A percentile compares a stretch with the other conserved stretches of the same genome.
Conservation (phyloP, 306 rosid species). For the Quillaja saponaria region DNA sequence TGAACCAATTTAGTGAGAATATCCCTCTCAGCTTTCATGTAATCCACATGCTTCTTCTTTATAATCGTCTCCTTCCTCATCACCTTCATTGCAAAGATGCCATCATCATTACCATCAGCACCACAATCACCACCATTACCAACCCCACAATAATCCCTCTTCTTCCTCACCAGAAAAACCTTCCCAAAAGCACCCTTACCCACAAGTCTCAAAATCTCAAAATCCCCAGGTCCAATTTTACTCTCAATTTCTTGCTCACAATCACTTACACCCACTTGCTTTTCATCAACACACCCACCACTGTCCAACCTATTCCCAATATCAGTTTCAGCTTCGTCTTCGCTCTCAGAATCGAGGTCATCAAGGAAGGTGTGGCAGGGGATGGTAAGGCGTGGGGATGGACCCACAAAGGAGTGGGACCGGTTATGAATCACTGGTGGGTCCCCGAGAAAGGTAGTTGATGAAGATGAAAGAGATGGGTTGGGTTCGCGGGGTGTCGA, state of each 20-base stretch:
- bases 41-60: constrained; percentile 87
- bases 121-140: neutral
- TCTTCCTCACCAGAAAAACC: constrained; percentile 76
- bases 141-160: constrained; percentile 16
- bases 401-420: constrained; percentile 96
- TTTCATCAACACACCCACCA: neutral
- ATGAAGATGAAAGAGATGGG: constrained; percentile 28
- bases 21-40: constrained; percentile 94
- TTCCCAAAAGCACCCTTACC: constrained; percentile 92
- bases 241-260: constrained; percentile 21
- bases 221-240: constrained; percentile 74
- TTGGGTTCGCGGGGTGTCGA: constrained; percentile 29
- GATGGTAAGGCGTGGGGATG: constrained; percentile 69
- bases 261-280: constrained; percentile 1
- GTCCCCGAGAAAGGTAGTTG: constrained; percentile 33
- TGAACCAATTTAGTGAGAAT: constrained; percentile 88
- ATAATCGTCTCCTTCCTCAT: constrained; percentile 89
- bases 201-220: constrained; percentile 74
- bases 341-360: constrained; percentile 49
- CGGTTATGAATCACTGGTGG: constrained; percentile 68
- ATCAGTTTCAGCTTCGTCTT: constrained; percentile 30
- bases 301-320: neutral
- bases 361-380: constrained; percentile 35
- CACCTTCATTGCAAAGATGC: constrained; percentile 89
- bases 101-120: constrained; percentile 35